Percentiles rank a stretch among this genome's conserved stretches.
Conservation (phyloP, 148 eudicot genomes). For the Spergularia bocconei region DNA sequence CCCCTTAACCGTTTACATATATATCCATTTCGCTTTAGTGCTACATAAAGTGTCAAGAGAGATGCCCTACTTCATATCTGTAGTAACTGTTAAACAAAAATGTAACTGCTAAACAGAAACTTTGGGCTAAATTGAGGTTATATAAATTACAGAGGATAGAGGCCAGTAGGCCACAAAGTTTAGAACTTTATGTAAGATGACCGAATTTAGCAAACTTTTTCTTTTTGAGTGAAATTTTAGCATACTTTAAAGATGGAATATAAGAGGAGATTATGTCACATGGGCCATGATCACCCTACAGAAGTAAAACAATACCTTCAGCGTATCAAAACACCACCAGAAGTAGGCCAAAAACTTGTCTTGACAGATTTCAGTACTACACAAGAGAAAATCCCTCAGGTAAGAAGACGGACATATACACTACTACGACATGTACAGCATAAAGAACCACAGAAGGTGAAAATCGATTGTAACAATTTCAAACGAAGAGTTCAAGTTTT, state of each 20-base stretch:
- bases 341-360: conserved; percentile 87
- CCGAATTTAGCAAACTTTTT: background rate
- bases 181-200: background rate
- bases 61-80: background rate
- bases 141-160: background rate
- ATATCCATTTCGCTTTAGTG: background rate
- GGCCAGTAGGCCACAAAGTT: background rate
- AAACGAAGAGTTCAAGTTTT: too few relatives aligned
- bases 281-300: background rate
- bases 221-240: background rate
- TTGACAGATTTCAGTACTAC: conserved; percentile 67
- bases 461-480: too few relatives aligned
- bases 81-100: background rate
- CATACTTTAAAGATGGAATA: background rate
- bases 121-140: background rate
- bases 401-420: background rate
- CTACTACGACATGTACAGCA: background rate
- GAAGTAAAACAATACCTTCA: conserved; percentile 53
- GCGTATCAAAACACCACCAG: conserved; percentile 92
- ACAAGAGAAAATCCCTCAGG: conserved; percentile 24
- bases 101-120: too few relatives aligned
- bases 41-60: background rate
- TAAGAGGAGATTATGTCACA: background rate
- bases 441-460: too few relatives aligned
- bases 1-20: background rate